Percentiles rank a stretch among this genome's conserved stretches.
These are phyloP conservation scores for Globisporangium mamillatum DNA, from an alignment of 352 stramenopile species.

Conservation along the genomic window DNA sequence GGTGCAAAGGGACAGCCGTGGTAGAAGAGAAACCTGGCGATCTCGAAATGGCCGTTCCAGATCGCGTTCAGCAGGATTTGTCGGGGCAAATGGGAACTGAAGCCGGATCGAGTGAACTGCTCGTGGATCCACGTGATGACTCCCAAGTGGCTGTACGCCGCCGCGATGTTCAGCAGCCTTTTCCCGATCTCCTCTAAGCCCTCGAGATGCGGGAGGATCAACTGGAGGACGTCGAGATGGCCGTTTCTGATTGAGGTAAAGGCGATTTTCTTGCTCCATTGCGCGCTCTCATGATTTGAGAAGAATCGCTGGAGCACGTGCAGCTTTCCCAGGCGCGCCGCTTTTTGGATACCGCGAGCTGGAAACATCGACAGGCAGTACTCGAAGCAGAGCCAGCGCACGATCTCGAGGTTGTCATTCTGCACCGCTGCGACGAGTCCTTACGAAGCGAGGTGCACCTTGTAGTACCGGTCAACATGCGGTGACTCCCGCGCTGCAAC, in stretches of 20 bases:
- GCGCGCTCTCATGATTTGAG: neutral
- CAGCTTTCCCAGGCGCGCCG: neutral
- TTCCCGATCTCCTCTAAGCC: neutral
- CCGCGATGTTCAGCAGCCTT: neutral
- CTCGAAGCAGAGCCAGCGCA: neutral
- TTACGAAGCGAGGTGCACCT: neutral
- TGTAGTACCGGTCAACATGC: neutral
- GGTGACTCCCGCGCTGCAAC: neutral
- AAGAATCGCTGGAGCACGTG: neutral
- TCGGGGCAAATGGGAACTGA: neutral
- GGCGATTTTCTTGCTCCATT: neutral
- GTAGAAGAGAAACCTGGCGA: neutral
- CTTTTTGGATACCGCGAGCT: neutral
- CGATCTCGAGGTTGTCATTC: neutral
- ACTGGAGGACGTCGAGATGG: neutral
- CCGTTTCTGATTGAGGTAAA: neutral
- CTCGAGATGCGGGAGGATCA: neutral
- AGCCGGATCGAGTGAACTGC: neutral
- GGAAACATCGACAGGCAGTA: neutral
- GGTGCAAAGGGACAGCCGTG: neutral
- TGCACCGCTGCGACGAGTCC: neutral
- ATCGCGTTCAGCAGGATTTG: neutral
- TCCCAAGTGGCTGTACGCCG: neutral
- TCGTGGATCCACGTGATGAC: neutral
- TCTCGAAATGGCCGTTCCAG: neutral